phyloP scores from a whole-genome alignment of 306 rosid species.

The Gastrolobium bilobum region DNA sequence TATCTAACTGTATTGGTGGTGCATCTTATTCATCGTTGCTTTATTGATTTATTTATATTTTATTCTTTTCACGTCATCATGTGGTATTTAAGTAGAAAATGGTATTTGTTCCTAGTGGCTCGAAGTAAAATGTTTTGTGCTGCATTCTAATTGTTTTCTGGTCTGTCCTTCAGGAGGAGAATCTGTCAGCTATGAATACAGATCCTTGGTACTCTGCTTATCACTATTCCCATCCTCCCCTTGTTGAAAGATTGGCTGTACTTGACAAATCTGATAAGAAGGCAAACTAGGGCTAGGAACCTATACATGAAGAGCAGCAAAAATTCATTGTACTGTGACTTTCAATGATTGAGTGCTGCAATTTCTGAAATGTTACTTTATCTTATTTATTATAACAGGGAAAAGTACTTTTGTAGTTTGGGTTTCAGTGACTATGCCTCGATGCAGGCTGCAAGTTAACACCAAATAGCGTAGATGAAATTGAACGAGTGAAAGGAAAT shows the following conservation, averaged over 20 bases:
- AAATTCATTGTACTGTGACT: slow-evolving; percentile 39
- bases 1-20: not conserved
- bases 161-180: slow-evolving; percentile 78
- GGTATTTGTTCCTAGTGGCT: not conserved
- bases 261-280: slow-evolving; percentile 75
- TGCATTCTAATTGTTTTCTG: slow-evolving; percentile 16
- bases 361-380: slow-evolving; percentile 10
- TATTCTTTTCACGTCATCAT: not conserved
- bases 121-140: not conserved
- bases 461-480: slow-evolving; percentile 13
- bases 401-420: not conserved
- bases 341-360: slow-evolving; percentile 35
- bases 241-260: slow-evolving; percentile 90
- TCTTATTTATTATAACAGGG: no score
- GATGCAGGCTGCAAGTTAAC: slow-evolving; percentile 1
- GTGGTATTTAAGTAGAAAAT: not conserved
- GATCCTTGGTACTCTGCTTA: slow-evolving; percentile 99
- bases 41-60: not conserved
- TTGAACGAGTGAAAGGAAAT: slow-evolving; percentile 8
- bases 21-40: slow-evolving; percentile 4
- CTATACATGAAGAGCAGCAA: slow-evolving; percentile 45
- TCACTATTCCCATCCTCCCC: slow-evolving; percentile 98
- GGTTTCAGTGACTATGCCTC: slow-evolving; percentile 1
- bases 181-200: slow-evolving; percentile 95
- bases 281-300: slow-evolving; percentile 58